Evolutionary conservation across 1,139 yeast species (phyloP).

Genomic region (Nadsonia commutata): DNA sequence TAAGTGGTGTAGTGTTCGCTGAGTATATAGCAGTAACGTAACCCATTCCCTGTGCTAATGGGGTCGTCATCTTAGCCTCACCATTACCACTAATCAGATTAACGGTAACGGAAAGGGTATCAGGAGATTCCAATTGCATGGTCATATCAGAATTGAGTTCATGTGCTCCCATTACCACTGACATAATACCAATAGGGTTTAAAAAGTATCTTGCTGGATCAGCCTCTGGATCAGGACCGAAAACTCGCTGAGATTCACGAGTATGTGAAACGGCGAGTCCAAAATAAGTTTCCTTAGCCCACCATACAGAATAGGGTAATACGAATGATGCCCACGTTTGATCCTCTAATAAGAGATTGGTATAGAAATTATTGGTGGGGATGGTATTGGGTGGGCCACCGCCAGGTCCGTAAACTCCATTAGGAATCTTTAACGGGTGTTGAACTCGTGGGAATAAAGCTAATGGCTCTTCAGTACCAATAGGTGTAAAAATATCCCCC

Average conservation of each 20-base stretch:
- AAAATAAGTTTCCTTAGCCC: conserved; percentile 27
- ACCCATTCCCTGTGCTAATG: conserved; percentile 63
- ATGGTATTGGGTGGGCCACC: background rate
- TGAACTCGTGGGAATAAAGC: background rate
- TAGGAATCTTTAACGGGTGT: background rate
- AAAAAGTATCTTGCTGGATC: conserved; percentile 23
- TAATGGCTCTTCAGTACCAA: background rate
- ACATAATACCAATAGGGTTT: conserved; percentile 26
- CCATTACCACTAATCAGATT: conserved; percentile 39
- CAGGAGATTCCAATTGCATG: conserved; percentile 15
- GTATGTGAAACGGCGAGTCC: conserved; percentile 62
- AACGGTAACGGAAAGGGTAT: conserved; percentile 40
- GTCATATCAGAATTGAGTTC: conserved; percentile 17
- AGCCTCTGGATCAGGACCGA: conserved; percentile 36
- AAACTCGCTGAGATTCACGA: conserved; percentile 41
- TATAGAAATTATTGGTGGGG: conserved; percentile 42
- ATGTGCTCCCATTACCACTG: conserved; percentile 21
- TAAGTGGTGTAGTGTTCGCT: too few relatives aligned
- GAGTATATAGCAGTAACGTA: conserved; percentile 52
- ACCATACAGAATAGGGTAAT: conserved; percentile 73
- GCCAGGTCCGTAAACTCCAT: background rate
- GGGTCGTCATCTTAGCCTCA: conserved; percentile 33
- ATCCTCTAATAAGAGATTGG: conserved; percentile 53
- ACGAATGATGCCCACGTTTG: conserved; percentile 60
- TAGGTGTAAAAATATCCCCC: background rate